Evolutionary conservation across 192 early-diverging fungal species (phyloP).

Genomic region (Diversispora eburnea): DNA sequence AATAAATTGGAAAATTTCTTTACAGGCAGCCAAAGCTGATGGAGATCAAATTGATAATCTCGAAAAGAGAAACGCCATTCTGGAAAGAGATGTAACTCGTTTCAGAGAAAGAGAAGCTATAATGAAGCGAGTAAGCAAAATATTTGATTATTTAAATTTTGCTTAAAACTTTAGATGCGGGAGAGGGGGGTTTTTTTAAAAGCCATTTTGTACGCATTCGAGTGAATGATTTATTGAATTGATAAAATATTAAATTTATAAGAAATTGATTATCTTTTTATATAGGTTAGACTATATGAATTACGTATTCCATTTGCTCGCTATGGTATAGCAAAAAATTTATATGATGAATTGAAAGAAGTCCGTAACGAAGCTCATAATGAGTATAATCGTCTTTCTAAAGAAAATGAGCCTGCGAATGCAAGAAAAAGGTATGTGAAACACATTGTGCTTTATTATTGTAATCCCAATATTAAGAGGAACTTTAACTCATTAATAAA

Average conservation of each 20-base stretch:
- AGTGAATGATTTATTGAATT: too few species aligned
- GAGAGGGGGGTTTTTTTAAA: too few species aligned
- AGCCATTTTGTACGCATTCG: too few species aligned
- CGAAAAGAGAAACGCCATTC: conserved; percentile 61
- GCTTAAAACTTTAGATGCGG: too few species aligned
- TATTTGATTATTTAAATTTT: background rate
- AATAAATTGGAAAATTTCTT: background rate
- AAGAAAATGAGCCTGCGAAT: conserved; percentile 40
- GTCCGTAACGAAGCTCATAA: conserved; percentile 36
- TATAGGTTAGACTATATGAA: conserved; percentile 55
- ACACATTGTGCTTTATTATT: background rate
- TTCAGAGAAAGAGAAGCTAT: conserved; percentile 70
- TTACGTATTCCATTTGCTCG: conserved; percentile 59
- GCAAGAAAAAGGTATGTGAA: conserved; percentile 31
- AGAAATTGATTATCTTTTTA: background rate
- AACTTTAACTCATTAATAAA: background rate
- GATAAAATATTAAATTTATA: background rate
- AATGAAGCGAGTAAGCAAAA: conserved; percentile 38
- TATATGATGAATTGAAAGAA: conserved; percentile 51
- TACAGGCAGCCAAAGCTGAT: conserved; percentile 40
- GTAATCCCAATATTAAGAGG: background rate
- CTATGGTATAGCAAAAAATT: conserved; percentile 56
- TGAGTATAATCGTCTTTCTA: conserved; percentile 38
- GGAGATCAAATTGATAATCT: conserved; percentile 56
- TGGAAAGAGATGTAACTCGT: conserved; percentile 74